phyloP scores from a whole-genome alignment of 2,329 filamentous ascomycete species.

The Clonostachys sp. region DNA sequence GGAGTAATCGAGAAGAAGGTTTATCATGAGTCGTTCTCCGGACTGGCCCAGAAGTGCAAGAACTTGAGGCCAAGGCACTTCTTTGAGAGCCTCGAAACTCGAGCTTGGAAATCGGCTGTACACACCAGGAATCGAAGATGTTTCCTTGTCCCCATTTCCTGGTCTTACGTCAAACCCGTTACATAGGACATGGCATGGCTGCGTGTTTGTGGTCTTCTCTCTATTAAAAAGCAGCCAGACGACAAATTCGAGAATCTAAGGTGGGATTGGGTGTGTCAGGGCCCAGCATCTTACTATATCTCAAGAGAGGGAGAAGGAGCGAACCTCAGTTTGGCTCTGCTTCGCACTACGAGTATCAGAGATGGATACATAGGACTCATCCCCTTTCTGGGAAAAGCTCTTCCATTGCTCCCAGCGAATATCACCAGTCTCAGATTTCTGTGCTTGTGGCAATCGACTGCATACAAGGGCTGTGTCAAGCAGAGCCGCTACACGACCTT shows the following conservation, averaged over 20 bases:
- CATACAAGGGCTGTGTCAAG: constrained; percentile 71
- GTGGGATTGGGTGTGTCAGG: too few relatives aligned
- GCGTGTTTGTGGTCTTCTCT: constrained; percentile 32
- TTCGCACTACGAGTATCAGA: constrained; percentile 26
- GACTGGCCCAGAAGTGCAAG: constrained; percentile 69
- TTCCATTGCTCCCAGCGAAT: constrained; percentile 50
- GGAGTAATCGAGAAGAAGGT: constrained; percentile 71
- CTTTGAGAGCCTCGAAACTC: constrained; percentile 65
- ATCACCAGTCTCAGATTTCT: constrained; percentile 15
- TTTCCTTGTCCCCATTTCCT: constrained; percentile 16
- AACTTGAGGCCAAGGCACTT: constrained; percentile 69
- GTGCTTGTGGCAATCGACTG: constrained; percentile 21
- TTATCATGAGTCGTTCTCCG: constrained; percentile 73
- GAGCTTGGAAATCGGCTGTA: constrained; percentile 62
- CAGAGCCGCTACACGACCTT: constrained; percentile 44
- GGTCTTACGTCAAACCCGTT: constrained; percentile 61
- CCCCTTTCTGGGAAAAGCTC: constrained; percentile 57
- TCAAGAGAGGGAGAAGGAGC: neutral
- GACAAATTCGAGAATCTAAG: constrained; percentile 69
- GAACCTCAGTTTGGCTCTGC: constrained; percentile 56
- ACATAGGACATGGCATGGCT: constrained; percentile 72
- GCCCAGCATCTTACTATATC: constrained; percentile 4
- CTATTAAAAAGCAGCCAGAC: constrained; percentile 74
- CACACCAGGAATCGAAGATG: constrained; percentile 59
- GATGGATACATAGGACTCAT: constrained; percentile 52